phyloP scores from a whole-genome alignment of 176 grass and related monocot species.

The Avena atlantica region DNA sequence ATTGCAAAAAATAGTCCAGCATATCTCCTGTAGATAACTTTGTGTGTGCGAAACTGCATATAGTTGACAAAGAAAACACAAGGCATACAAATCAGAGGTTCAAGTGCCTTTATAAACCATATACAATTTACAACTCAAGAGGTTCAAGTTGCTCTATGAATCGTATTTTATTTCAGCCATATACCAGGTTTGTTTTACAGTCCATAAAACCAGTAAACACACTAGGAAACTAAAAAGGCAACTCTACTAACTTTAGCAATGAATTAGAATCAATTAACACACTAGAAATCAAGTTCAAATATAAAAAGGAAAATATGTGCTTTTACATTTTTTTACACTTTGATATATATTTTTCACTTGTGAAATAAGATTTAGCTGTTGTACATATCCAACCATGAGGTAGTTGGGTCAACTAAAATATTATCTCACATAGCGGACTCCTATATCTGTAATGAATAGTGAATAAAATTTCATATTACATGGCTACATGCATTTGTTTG shows the following conservation, averaged over 20 bases:
- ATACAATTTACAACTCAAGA: not conserved
- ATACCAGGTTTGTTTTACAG: not conserved
- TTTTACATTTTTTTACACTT: not conserved
- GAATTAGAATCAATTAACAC: not conserved
- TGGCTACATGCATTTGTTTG: not conserved
- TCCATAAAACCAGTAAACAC: not conserved
- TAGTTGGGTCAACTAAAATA: not conserved
- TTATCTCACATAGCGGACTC: not conserved
- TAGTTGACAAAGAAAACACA: not conserved
- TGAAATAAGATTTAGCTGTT: not conserved
- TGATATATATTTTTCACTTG: not conserved
- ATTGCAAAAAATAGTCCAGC: constrained; percentile 97
- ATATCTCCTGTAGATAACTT: constrained; percentile 99
- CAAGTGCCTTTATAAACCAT: not conserved
- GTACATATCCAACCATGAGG: not conserved
- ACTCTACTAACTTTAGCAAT: not conserved
- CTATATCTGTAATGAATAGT: not conserved
- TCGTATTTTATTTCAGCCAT: not conserved
- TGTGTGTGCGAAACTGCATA: constrained; percentile 82
- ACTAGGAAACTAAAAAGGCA: not conserved
- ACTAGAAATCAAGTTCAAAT: not conserved
- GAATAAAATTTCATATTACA: not conserved
- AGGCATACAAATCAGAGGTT: not conserved
- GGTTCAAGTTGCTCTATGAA: too few relatives aligned
- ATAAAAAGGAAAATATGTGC: not conserved